Evolutionary conservation across 2,329 filamentous ascomycete species (phyloP).

Genomic region (Fusarium longipes): DNA sequence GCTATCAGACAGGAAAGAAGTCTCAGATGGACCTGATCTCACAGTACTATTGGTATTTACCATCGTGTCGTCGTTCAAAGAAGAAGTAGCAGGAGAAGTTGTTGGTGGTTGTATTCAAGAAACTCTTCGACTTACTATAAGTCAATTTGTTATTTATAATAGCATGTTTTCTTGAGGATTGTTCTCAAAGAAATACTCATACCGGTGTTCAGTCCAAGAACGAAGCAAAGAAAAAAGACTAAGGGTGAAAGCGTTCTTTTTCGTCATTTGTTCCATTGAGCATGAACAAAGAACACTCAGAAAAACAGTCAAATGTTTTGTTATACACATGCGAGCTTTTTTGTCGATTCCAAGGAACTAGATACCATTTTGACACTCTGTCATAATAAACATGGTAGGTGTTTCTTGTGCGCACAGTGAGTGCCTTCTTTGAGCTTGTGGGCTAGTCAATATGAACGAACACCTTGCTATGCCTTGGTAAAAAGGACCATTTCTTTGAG

Average conservation of each 20-base stretch:
- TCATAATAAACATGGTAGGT: not conserved
- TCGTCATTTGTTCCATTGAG: not conserved
- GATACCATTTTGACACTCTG: not conserved
- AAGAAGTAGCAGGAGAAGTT: not conserved
- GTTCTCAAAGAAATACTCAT: not conserved
- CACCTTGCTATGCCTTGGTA: no score
- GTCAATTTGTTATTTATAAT: not conserved
- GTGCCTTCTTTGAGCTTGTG: not conserved
- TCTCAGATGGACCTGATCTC: not conserved
- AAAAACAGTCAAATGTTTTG: not conserved
- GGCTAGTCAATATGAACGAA: not conserved
- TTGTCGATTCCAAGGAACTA: not conserved
- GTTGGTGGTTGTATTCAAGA: no score
- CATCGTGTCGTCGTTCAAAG: conserved; percentile 3
- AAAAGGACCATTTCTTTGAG: not conserved
- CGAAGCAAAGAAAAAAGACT: not conserved
- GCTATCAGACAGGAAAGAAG: not conserved
- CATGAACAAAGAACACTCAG: not conserved
- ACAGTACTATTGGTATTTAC: not conserved
- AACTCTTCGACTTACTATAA: not conserved
- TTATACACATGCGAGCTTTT: not conserved
- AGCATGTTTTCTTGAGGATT: not conserved
- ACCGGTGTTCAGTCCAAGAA: not conserved
- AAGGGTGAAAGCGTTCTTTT: not conserved
- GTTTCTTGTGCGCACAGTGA: not conserved